Conservation (phyloP, 352 stramenopile species). For the Thraustotheca clavata region DNA sequence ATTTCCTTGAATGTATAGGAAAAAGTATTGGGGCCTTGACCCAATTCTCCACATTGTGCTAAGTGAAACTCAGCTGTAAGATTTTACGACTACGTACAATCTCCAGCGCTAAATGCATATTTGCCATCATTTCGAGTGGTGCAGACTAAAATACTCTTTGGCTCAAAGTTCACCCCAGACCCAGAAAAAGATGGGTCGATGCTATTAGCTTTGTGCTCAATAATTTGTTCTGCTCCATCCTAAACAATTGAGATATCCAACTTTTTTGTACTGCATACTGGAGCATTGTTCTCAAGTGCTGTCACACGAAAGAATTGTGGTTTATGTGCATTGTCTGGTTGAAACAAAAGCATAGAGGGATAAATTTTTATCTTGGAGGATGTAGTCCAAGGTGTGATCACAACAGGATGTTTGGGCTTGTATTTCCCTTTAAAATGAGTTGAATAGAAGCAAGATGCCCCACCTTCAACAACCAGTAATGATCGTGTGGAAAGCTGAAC, state of each 20-base stretch:
- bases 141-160: neutral
- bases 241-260: neutral
- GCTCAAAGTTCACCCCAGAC: neutral
- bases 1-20: constrained; percentile 1
- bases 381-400: neutral
- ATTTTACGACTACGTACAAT: neutral
- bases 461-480: constrained; percentile 17
- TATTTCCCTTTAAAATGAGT: neutral
- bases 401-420: constrained; percentile 8
- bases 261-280: neutral
- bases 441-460: constrained; percentile 17
- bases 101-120: constrained; percentile 7
- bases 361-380: constrained; percentile 1
- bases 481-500: neutral
- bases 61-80: neutral
- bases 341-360: constrained; percentile 15
- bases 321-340: constrained; percentile 6
- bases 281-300: neutral
- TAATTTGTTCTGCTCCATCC: neutral
- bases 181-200: constrained; percentile 12
- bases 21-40: neutral
- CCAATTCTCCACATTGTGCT: constrained; percentile 12
- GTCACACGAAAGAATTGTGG: constrained; percentile 20
- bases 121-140: constrained; percentile 10
- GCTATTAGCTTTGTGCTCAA: constrained; percentile 15